Evolutionary conservation across 768 basidiomycete species (phyloP), one percentile per base, ranked within the genome.

Genomic region (Xanthoconium purpureum): DNA sequence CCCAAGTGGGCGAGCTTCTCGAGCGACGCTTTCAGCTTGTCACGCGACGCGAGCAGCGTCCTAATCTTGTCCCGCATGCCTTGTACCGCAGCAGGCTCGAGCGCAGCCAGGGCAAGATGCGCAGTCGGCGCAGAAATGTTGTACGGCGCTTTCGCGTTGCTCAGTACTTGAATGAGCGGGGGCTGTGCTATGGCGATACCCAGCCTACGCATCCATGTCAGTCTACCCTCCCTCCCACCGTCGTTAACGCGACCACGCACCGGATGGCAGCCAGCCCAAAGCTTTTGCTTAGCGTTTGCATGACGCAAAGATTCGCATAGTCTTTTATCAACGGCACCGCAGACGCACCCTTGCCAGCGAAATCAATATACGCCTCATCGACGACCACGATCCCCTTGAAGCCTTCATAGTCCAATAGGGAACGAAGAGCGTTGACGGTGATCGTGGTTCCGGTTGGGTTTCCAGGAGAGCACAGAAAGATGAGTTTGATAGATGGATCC

Each of bases 281-380:
- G 62, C 94, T 88, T 68, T 98, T 99, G 73, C 93, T 96, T 37
- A 98, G 74, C 3, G 97, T 98, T 69, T 99, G 97, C 79, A 92
- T 84, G n/a, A 99, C 93, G 65, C 89, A 88, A 13, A 99, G 62
- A 66, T 99, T 99, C 11, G 83, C 84, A 67, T 91, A 98, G 47
- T 91, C 83, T 55, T 84, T 78, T 50, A 97, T 78, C 28, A 98
- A 76, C 5, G 80, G 75, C 14, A 80, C 84, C 0, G 92, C 90
- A 42, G 86, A 89, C 30, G 78, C 73, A 17, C 76, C 78, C 10
- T 77, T 69, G 0, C 79, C 79, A 0, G 89, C 84, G 65, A 98
- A 99, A 71, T 99, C 97, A 68, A 98, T 89, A 73, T 99, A 98
- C 0, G 97, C 97, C 71, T 99, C 97, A 66, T 99, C 97, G 6